Evolutionary conservation across 352 stramenopile genomes (phyloP), one percentile per base, ranked within the genome.

Genomic region (Globisporangium splendens): DNA sequence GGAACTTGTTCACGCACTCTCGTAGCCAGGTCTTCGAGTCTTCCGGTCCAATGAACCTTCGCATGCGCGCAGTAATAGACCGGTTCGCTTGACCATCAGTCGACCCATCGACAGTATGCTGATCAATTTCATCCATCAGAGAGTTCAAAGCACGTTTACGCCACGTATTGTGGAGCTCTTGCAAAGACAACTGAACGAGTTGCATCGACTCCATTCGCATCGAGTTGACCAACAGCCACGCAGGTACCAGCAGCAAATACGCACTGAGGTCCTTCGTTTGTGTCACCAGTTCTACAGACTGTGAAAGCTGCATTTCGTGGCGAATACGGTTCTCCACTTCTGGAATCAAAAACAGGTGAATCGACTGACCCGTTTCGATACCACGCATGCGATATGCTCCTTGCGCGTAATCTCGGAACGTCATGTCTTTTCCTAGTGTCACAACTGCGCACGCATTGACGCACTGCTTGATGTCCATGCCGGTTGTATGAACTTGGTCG

Each of bases 121-220:
- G 17, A 31, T 62, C 61, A 57, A 96, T 89, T 61, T 92, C 81
- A 47, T 88, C 69, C 46, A 92, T 85, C 35, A 99, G 78, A 17
- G 93, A 90, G 24, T 88, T 73, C 56, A 99, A 89, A 11, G 96
- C 88, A 48, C 91, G 75, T 55, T 99, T 99, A 20, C 98, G 88
- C 79, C 97, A 98, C 33, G 98, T 98, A 67, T 99, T 99, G 65
- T 95, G 96, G 59, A 99, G 88, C 62, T 99, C 96, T 66, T 97
- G 89, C 43, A 96, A 59, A 48, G 94, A 99, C 14, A 99, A 77
- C 70, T 99, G 92, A n/a, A 98, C 88, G 46, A 98, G 97, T 68
- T 99, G 97, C 85, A 99, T 98, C 58, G 98, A 98, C 67, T 99
- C 98, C 63, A 97, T 98, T 28, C 96, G 96, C 96, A 99, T 99